Evolutionary conservation across 1,284 basidiomycete species (phyloP), one percentile per base, ranked within the genome.

Genomic region (Apiotrichum siamense): DNA sequence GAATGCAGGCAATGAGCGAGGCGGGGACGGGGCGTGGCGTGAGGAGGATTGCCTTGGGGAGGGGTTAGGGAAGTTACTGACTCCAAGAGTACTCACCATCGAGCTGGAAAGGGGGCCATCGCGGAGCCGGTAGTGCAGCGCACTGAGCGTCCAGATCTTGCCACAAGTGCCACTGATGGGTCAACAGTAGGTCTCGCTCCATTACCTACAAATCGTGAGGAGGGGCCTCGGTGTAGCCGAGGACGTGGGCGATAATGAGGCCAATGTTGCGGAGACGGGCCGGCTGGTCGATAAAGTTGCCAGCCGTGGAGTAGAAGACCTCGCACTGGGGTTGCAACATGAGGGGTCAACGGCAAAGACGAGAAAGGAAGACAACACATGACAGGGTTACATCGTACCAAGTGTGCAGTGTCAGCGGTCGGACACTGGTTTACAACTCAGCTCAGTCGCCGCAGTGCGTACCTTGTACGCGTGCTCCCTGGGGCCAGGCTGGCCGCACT

Each of bases 1-100:
- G 49, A 2, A 58, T 26, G 5, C 33, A 47, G 12, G 40, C 31
- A 13, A 47, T 25, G 10, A 58, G 44, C 20, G 39, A n/a, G 23
- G 36, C 24, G 13, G 52, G 56, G 3, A 46, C 36, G 0, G 56
- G 56, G 21, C 56, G 49, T 7, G 56, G 56, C 1, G 40, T 40
- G 47, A 58, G 56, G 26, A 54, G 46, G 11, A 54, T 39, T 12
- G 56, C 56, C 56, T 57, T n/a, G n/a, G n/a, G n/a, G n/a, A n/a
- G n/a, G 37, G 18, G 1, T 36, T 50, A 5, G 44, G 51, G 7
- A 17, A 11, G 2, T 6, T 1, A 3, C 17, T 2, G 12, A 13
- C 11, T 9, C 21, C 3, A 1, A 1, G 4, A 7, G 3, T 7
- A 27, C 55, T 26, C 21, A 58, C 56, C 25, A 54, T 52, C 3